Conservation (phyloP, 1,284 basidiomycete genomes). For the Ceratobasidium papillatum region DNA sequence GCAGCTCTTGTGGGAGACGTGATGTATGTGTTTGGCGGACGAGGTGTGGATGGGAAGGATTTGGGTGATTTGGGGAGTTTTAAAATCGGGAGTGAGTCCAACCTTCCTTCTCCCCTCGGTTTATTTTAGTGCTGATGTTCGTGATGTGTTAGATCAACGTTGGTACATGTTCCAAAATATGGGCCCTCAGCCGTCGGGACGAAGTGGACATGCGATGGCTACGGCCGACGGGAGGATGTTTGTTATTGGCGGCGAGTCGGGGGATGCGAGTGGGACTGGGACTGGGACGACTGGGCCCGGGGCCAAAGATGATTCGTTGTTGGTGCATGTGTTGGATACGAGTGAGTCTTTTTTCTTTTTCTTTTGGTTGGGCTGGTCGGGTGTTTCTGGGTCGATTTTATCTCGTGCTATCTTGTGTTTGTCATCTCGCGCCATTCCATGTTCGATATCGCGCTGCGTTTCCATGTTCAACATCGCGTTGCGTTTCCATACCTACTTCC, state of each 20-base stretch:
- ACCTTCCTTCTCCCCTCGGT: neutral
- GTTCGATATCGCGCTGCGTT: too few species aligned
- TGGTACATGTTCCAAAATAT: conserved; percentile 99
- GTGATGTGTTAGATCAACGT: conserved; percentile 63
- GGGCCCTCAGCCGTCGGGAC: conserved; percentile 91
- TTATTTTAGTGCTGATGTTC: conserved; percentile 15
- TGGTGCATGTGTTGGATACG: conserved; percentile 92
- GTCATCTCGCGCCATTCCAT: neutral
- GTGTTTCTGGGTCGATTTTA: neutral
- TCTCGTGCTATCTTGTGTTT: neutral
- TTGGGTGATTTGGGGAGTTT: conserved; percentile 95
- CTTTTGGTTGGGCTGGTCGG: neutral
- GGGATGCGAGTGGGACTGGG: conserved; percentile 54
- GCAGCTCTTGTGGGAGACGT: conserved; percentile 97
- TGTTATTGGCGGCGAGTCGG: conserved; percentile 94
- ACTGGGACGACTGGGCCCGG: conserved; percentile 47
- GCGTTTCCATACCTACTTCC: conserved; percentile 9
- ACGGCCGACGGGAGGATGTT: conserved; percentile 88
- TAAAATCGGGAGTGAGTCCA: conserved; percentile 86
- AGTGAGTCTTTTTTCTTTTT: conserved; percentile 63
- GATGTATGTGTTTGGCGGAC: conserved; percentile 96
- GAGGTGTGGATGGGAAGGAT: conserved; percentile 97
- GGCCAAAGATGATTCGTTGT: conserved; percentile 78
- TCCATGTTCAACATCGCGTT: too few species aligned
- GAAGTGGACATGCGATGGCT: conserved; percentile 96